These are phyloP conservation scores for Penicillium alfredii DNA, from an alignment of 495 filamentous ascomycete species.

Conservation along the genomic window DNA sequence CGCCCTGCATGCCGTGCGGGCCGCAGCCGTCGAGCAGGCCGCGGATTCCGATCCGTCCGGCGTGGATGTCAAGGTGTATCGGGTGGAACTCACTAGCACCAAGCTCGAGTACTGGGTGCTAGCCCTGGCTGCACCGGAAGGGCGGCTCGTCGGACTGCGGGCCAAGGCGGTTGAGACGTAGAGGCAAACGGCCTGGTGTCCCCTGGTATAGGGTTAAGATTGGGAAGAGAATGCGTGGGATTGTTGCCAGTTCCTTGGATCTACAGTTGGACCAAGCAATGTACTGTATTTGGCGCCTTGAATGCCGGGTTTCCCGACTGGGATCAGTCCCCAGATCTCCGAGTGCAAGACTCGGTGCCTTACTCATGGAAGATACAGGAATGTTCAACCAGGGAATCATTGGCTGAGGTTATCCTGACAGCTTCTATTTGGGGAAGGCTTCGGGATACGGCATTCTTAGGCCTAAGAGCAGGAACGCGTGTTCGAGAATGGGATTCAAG, in stretches of 20 bases:
- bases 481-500: conserved; percentile 20
- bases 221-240: not conserved
- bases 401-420: conserved; percentile 7
- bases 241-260: too few species aligned
- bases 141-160: conserved; percentile 66
- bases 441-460: too few species aligned
- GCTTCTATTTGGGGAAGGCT: too few species aligned
- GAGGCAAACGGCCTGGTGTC: too few species aligned
- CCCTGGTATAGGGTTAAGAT: too few species aligned
- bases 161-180: conserved; percentile 69
- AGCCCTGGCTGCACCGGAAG: conserved; percentile 47
- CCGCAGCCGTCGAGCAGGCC: conserved; percentile 24
- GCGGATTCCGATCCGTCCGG: conserved; percentile 27
- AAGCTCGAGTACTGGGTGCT: conserved; percentile 75
- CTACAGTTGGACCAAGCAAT: too few species aligned
- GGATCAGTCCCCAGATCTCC: not conserved
- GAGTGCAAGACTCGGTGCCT: not conserved
- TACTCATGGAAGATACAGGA: not conserved
- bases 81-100: conserved; percentile 52
- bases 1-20: conserved; percentile 29
- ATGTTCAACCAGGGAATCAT: conserved; percentile 5
- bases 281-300: not conserved
- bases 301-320: not conserved
- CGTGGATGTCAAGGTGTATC: conserved; percentile 72
- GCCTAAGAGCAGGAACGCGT: conserved; percentile 21